Conservation (phyloP, 148 eudicot species). For the Chenopodium quinoa region DNA sequence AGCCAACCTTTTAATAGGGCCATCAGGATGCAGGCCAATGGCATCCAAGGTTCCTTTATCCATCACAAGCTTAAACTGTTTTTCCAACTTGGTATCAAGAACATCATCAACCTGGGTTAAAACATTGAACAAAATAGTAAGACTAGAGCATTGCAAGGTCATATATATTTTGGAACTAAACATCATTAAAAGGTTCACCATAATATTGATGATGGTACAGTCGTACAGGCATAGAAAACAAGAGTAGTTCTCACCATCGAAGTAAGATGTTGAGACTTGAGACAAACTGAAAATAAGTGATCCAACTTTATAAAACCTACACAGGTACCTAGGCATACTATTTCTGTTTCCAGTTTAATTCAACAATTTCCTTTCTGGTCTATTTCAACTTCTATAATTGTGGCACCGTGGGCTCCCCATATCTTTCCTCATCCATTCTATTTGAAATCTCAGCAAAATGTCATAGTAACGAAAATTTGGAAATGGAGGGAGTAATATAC, state of each 20-base stretch:
- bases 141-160: neutral
- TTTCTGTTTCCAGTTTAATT: too few relatives aligned
- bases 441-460: neutral
- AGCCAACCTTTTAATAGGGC: slow-evolving; percentile 75
- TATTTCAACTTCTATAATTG: too few relatives aligned
- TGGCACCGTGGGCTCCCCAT: too few relatives aligned
- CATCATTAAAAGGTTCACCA: neutral
- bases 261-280: too few relatives aligned
- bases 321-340: neutral
- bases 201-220: neutral
- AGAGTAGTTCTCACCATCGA: too few relatives aligned
- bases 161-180: neutral
- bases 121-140: neutral
- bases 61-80: slow-evolving; percentile 68
- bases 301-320: too few relatives aligned
- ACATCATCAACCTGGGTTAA: slow-evolving; percentile 87
- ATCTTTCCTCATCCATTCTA: neutral
- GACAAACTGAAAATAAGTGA: too few relatives aligned
- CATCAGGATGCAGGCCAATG: slow-evolving; percentile 98
- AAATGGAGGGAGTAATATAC: neutral
- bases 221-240: too few relatives aligned
- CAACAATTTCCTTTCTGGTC: too few relatives aligned
- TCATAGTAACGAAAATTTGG: neutral
- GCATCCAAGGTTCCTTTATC: slow-evolving; percentile 99
- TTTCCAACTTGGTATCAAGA: slow-evolving; percentile 81